Conservation (phyloP, 345 rosid genomes). For the Hibiscus tridactylites region DNA sequence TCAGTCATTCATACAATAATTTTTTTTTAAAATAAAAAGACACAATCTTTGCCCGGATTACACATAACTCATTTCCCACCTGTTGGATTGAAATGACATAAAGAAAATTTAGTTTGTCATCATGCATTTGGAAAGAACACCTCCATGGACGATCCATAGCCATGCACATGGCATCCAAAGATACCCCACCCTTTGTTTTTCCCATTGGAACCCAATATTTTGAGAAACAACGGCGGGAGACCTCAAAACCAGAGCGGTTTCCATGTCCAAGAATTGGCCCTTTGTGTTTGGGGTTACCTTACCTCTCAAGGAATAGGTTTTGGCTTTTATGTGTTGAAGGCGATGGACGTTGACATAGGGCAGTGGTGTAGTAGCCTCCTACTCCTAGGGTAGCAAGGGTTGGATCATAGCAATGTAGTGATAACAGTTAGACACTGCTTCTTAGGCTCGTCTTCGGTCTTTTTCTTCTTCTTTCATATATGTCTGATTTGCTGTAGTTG, state of each 20-base stretch:
- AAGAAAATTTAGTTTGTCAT: conserved; percentile 23
- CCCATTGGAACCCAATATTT: not conserved
- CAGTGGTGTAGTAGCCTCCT: not conserved
- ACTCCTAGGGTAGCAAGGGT: not conserved
- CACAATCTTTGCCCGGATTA: not conserved
- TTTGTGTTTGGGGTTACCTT: not conserved
- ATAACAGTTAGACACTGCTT: not conserved
- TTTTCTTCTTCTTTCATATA: not conserved
- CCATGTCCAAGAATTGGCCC: not conserved
- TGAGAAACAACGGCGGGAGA: conserved; percentile 29
- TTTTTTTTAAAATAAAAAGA: not conserved
- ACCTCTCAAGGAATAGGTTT: not conserved
- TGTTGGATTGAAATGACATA: conserved; percentile 24
- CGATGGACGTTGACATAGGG: conserved; percentile 6
- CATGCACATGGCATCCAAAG: conserved; percentile 16
- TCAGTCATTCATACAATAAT: not conserved
- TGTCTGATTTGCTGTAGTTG: too few relatives aligned
- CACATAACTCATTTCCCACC: not conserved
- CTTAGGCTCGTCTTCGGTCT: not conserved
- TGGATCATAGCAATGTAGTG: not conserved
- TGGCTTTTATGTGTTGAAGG: not conserved
- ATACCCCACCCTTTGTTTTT: not conserved
- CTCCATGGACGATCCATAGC: not conserved
- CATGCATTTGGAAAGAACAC: conserved; percentile 25
- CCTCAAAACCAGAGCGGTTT: conserved; percentile 26